Evolutionary conservation across 2,329 filamentous ascomycete species (phyloP).

Genomic region (Daldinia eschscholtzii): DNA sequence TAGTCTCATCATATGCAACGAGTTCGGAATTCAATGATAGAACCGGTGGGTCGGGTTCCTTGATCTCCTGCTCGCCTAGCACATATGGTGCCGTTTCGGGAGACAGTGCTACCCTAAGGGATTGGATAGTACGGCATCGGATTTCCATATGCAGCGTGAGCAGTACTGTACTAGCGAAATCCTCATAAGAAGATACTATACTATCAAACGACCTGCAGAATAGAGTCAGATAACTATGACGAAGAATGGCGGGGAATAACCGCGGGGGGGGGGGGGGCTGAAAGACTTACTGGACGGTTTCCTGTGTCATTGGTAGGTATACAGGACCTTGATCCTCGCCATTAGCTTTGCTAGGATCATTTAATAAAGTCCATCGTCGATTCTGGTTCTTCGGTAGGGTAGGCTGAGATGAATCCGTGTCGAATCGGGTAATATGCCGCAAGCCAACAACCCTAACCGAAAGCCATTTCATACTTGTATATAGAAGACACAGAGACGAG

Average conservation of each 20-base stretch:
- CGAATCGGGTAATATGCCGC: slow-evolving; percentile 82
- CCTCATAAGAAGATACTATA: slow-evolving; percentile 84
- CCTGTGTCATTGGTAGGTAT: slow-evolving; percentile 87
- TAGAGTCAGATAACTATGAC: slow-evolving; percentile 21
- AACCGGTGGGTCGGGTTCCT: slow-evolving; percentile 82
- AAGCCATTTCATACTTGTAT: slow-evolving; percentile 99
- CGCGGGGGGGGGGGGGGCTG: slow-evolving; percentile 3
- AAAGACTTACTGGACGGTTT: slow-evolving; percentile 80
- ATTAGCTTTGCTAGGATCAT: slow-evolving; percentile 68
- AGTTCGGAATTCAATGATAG: slow-evolving; percentile 87
- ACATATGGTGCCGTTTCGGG: slow-evolving; percentile 72
- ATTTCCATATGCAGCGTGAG: slow-evolving; percentile 91
- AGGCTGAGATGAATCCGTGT: slow-evolving; percentile 73
- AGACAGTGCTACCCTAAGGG: slow-evolving; percentile 74
- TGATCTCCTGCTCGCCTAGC: slow-evolving; percentile 76
- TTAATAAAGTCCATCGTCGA: slow-evolving; percentile 86
- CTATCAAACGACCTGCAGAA: slow-evolving; percentile 82
- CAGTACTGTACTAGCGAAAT: slow-evolving; percentile 82
- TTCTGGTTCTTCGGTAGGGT: slow-evolving; percentile 69
- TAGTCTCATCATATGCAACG: slow-evolving; percentile 87
- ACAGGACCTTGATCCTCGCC: slow-evolving; percentile 74
- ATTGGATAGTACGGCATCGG: slow-evolving; percentile 85
- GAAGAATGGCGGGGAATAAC: not conserved
- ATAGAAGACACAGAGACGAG: slow-evolving; percentile 85
- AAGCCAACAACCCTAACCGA: slow-evolving; percentile 84